Conservation (phyloP, 176 grass and related monocot genomes). For the Olyra latifolia region DNA sequence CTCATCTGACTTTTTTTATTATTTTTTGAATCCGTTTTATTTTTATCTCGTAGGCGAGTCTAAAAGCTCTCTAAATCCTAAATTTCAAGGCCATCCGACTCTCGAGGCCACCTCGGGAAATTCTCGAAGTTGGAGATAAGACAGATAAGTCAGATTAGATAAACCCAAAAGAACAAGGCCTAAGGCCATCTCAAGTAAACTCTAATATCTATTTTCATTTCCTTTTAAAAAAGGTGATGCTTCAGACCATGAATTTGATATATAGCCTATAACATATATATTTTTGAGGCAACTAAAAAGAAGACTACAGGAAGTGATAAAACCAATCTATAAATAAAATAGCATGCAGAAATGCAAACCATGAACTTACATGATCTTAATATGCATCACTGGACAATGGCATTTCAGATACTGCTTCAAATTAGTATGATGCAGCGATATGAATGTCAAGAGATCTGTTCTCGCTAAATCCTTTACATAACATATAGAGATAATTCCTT, state of each 20-base stretch:
- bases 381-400: background rate
- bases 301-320: background rate
- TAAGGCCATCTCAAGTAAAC: constrained; percentile 4
- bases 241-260: background rate
- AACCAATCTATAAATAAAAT: constrained; percentile 18
- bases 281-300: constrained; percentile 17
- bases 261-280: background rate
- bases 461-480: background rate
- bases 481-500: background rate
- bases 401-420: constrained; percentile 19
- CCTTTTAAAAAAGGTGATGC: background rate
- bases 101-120: too few relatives aligned
- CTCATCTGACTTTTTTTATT: too few relatives aligned
- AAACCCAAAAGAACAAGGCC: too few relatives aligned
- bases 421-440: background rate
- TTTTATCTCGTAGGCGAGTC: too few relatives aligned
- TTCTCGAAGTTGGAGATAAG: too few relatives aligned
- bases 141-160: too few relatives aligned
- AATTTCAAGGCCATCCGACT: too few relatives aligned
- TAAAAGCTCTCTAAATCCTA: too few relatives aligned
- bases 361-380: background rate
- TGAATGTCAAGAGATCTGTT: constrained; percentile 14
- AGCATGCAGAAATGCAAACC: constrained; percentile 20
- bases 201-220: constrained; percentile 16
- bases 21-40: too few relatives aligned